phyloP scores from a whole-genome alignment of 306 rosid species.

The Vigna nakashimae region DNA sequence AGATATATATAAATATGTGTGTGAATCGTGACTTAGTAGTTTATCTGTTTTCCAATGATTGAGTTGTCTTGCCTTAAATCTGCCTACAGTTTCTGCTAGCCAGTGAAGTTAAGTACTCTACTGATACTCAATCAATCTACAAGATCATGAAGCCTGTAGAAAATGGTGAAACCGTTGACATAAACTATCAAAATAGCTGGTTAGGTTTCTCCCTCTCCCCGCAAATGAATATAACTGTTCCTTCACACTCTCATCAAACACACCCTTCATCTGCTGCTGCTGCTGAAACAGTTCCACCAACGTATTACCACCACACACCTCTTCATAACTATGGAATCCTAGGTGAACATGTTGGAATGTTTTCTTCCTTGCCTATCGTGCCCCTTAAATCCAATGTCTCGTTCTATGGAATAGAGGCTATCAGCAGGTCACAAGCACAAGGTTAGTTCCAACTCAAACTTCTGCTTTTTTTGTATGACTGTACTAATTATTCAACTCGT shows the following conservation, averaged over 20 bases:
- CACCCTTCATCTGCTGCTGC: constrained; percentile 51
- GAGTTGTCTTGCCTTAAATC: constrained; percentile 51
- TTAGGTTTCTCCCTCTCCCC: constrained; percentile 72
- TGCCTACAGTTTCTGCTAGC: constrained; percentile 42
- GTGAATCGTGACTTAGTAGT: constrained; percentile 48
- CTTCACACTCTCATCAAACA: constrained; percentile 44
- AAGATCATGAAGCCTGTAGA: constrained; percentile 58
- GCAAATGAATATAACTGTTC: constrained; percentile 56
- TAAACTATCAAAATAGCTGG: constrained; percentile 54
- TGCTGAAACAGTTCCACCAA: constrained; percentile 44
- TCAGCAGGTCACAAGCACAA: constrained; percentile 61
- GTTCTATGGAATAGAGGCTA: constrained; percentile 66
- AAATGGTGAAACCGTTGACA: constrained; percentile 47
- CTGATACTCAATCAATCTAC: constrained; percentile 13
- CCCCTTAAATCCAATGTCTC: constrained; percentile 78
- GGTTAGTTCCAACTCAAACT: constrained; percentile 47
- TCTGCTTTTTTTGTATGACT: not conserved
- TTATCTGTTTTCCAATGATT: constrained; percentile 56
- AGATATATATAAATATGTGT: not conserved
- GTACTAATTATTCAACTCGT: constrained; percentile 8
- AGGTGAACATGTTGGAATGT: constrained; percentile 54
- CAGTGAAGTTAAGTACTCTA: constrained; percentile 21
- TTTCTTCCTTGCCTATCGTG: constrained; percentile 60
- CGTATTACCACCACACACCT: constrained; percentile 53
- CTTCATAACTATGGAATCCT: constrained; percentile 59